Evolutionary conservation across 148 eudicot genomes (phyloP).

Genomic region (Cornus controversa): DNA sequence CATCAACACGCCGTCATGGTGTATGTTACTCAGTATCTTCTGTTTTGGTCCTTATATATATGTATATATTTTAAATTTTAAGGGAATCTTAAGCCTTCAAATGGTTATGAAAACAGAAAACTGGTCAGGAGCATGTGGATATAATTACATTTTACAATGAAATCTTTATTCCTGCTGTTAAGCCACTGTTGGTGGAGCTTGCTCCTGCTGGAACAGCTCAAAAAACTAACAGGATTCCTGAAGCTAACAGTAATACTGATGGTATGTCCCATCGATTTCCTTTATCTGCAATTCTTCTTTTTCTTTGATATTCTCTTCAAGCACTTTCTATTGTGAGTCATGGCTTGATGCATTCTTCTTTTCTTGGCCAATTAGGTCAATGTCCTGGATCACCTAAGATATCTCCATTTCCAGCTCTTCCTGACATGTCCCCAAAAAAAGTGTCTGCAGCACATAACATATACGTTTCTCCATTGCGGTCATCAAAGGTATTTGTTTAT

Average conservation of each 20-base stretch:
- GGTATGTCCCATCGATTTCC: conserved; percentile 34
- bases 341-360: conserved; percentile 1
- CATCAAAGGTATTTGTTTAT: conserved; percentile 72
- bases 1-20: conserved; percentile 62
- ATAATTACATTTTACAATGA: conserved; percentile 95
- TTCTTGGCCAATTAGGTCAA: conserved; percentile 49
- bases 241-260: conserved; percentile 40
- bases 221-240: conserved; percentile 41
- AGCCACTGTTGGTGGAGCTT: conserved; percentile 85
- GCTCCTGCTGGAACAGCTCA: conserved; percentile 47
- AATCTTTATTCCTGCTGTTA: conserved; percentile 77
- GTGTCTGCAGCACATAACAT: conserved; percentile 83
- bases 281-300: not conserved
- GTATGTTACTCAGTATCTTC: conserved; percentile 34
- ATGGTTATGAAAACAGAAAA: conserved; percentile 49
- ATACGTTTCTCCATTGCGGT: conserved; percentile 90
- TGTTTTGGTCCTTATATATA: not conserved
- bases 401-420: conserved; percentile 85
- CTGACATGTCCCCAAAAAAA: conserved; percentile 98
- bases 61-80: not conserved
- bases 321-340: not conserved
- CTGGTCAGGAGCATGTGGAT: conserved; percentile 84
- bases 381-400: conserved; percentile 77
- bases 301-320: not conserved
- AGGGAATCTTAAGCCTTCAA: conserved; percentile 15